Evolutionary conservation across 352 stramenopile species (phyloP), one percentile per base, ranked within the genome.

Genomic region (Globisporangium heterothallicum): DNA sequence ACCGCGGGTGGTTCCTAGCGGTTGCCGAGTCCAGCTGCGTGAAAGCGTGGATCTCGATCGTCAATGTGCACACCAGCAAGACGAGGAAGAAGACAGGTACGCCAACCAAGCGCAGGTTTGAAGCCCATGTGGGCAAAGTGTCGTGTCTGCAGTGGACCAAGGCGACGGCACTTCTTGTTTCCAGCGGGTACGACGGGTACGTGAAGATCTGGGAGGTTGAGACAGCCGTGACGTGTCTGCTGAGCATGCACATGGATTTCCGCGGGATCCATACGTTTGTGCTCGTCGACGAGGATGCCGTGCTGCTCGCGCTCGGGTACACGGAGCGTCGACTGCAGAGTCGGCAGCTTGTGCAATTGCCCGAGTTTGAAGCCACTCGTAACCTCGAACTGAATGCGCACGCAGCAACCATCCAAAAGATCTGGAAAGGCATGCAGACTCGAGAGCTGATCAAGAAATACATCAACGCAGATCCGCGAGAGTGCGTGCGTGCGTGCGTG

Each of bases 141-240:
- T 72, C 73, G 8, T 54, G 49, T 1, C 55, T 88, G 14, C 54
- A 75, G 47, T 88, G 78, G 78, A 88, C 78, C 1, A 58, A 30
- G 8, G 45, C 9, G 4, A 64, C 66, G 30, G 62, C 63, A 0
- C 57, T 86, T 14, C 54, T 88, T 14, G 16, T 80, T 42, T 77
- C 74, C 12, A 70, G 61, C 25, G 74, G 78, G 4, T 49, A 60
- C 18, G 78, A 88, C 38, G 78, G 78, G 7, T 88, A 86, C 58
- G 56, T 86, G 24, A 84, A 82, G 44, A n/a, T 86, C 16, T 88
- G 78, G 78, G 69, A 85, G 35, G 42, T 74, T 2, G 46, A 60
- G 13, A 46, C 54, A 9, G 48, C 54, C 4, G 49, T 22, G 22
- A 24, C 49, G n/a, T 72, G 63, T n/a, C 50, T 66, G 21, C 73